Conservation (phyloP, 164 flowering plant genomes). For the Pachysandra terminalis region DNA sequence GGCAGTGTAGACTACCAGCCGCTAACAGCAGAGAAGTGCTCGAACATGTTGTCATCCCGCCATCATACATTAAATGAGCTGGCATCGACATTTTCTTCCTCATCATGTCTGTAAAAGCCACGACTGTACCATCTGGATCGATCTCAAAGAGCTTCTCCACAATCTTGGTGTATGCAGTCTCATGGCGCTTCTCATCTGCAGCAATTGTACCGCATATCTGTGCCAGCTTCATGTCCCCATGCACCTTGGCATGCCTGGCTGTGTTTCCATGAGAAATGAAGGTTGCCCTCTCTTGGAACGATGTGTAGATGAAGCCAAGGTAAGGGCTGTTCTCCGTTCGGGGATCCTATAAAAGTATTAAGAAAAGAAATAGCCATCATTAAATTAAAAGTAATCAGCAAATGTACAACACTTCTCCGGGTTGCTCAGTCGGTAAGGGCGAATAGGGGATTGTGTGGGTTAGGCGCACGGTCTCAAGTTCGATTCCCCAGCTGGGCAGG, state of each 20-base stretch:
- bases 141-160: conserved; percentile 34
- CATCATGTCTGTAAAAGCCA: conserved; percentile 59
- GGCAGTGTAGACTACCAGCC: conserved; percentile 62
- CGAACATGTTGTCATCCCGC: conserved; percentile 45
- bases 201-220: conserved; percentile 44
- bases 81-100: conserved; percentile 59
- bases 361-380: neutral
- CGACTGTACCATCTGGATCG: conserved; percentile 39
- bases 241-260: conserved; percentile 30
- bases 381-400: no score
- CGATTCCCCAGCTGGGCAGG: no score
- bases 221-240: conserved; percentile 37
- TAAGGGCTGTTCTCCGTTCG: conserved; percentile 37
- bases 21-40: conserved; percentile 48
- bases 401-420: no score
- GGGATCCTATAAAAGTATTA: conserved; percentile 22
- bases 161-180: conserved; percentile 26
- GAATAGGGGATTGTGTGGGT: no score
- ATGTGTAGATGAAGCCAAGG: conserved; percentile 38
- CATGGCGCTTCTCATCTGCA: conserved; percentile 47
- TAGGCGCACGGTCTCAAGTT: no score
- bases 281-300: conserved; percentile 47
- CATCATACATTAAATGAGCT: conserved; percentile 57
- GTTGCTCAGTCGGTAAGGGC: no score
- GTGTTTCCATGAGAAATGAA: conserved; percentile 37